Evolutionary conservation across 352 stramenopile genomes (phyloP).

Genomic region (Pythium pyrilobum): DNA sequence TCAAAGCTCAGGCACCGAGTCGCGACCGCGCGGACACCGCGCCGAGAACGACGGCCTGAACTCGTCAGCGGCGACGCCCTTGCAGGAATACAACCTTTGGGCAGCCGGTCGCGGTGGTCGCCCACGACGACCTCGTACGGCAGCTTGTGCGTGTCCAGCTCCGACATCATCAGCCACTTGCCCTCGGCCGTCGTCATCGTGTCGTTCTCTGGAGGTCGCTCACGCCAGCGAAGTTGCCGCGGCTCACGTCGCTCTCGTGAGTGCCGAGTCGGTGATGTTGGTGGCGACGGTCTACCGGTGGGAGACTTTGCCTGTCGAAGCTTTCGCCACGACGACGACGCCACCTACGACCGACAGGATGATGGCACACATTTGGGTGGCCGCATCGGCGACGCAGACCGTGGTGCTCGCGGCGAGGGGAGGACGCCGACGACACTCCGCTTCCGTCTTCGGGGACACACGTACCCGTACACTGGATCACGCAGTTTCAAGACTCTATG

Average conservation of each 20-base stretch:
- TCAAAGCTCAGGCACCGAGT: constrained; percentile 18
- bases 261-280: too few relatives aligned
- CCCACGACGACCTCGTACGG: constrained; percentile 33
- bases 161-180: constrained; percentile 27
- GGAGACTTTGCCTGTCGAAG: too few relatives aligned
- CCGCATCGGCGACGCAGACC: too few relatives aligned
- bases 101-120: constrained; percentile 19
- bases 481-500: not conserved
- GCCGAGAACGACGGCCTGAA: constrained; percentile 18
- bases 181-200: not conserved
- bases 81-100: constrained; percentile 30
- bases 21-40: constrained; percentile 5
- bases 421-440: not conserved
- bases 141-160: constrained; percentile 42
- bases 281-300: too few relatives aligned
- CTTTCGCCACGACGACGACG: too few relatives aligned
- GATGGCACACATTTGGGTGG: constrained; percentile 27
- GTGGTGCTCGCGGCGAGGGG: too few relatives aligned
- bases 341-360: too few relatives aligned
- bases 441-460: not conserved
- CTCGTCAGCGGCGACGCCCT: constrained; percentile 22
- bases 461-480: not conserved
- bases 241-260: not conserved
- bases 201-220: not conserved
- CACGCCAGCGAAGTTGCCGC: constrained; percentile 26